Percentiles rank a stretch among this genome's conserved stretches.
Evolutionary conservation across 2,329 filamentous ascomycete species (phyloP).

Genomic region (Elsinoe perseae): DNA sequence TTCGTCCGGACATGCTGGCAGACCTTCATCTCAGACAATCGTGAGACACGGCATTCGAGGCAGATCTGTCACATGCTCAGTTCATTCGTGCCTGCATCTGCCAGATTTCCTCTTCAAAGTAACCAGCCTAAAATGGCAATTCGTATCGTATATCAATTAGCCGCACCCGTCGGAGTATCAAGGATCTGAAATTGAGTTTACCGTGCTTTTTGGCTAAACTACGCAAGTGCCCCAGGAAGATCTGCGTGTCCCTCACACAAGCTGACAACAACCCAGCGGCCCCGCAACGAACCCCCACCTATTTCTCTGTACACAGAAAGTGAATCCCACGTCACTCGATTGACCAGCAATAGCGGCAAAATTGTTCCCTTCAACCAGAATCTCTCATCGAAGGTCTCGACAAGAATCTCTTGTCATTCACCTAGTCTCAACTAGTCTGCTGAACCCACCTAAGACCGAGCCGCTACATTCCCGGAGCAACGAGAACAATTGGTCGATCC

Average conservation of each 20-base stretch:
- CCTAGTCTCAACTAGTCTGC: constrained; percentile 3
- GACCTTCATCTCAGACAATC: no score
- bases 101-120: not conserved
- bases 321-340: constrained; percentile 4
- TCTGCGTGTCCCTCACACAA: no score
- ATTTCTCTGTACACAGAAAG: not conserved
- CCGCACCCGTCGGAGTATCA: constrained; percentile 8
- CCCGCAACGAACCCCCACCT: constrained; percentile 7
- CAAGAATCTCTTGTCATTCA: constrained; percentile 4
- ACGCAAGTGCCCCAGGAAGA: not conserved
- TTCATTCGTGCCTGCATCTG: not conserved
- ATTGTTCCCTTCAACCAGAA: constrained; percentile 1
- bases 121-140: constrained; percentile 9
- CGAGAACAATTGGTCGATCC: not conserved
- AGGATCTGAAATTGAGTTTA: not conserved
- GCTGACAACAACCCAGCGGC: constrained; percentile 4
- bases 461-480: constrained; percentile 5
- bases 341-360: not conserved
- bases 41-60: no score
- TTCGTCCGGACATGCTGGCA: no score
- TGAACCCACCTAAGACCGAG: not conserved
- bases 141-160: not conserved
- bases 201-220: constrained; percentile 10
- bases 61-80: not conserved
- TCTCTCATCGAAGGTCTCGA: not conserved